Evolutionary conservation across 2,329 filamentous ascomycete genomes (phyloP), one percentile per base, ranked within the genome.

Genomic region (Bisporella sp.): DNA sequence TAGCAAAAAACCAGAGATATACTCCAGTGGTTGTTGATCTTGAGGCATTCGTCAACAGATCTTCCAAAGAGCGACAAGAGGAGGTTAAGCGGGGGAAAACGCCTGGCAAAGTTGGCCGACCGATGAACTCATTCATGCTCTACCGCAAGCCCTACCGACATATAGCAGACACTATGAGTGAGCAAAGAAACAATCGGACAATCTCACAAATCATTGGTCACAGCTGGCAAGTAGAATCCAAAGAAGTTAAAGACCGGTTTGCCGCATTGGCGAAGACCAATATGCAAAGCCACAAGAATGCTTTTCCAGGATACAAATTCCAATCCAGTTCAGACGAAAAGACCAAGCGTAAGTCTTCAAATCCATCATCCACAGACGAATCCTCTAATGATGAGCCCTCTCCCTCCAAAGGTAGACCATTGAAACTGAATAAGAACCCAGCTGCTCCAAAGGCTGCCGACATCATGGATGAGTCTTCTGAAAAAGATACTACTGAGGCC

Each of bases 101-200:
- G 9, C 35, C 35, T 39, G 3, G 35, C 37, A 89, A 89, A 64
- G 77, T 96, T 58, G 87, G 90, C 59, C 78, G 92, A 31, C 89
- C 92, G 4, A 93, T 96, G 84, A 96, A 96, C 67, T 90, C 87
- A 1, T 96, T 96, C 72, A 95, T 96, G 85, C 74, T 96, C 46
- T 96, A 96, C 68, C 85, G 91, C 43, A 95, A 91, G 55, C 87
- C 89, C 4, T 96, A 87, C 64, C 87, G 91, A 51, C 86, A 92
- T 54, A 76, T 89, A 29, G 88, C 87, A 53, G 95, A 95, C 68
- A 74, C 79, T 46, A 87, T 82, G 73, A 87, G 85, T 58, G 72
- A 78, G 12, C 82, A 91, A 60, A 89, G 90, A 67, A 96, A 96
- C 69, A 90, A 96, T 64, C 91, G 96, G 66, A 73, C 91, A 39